These are phyloP conservation scores for Boletus edulis DNA, from an alignment of 768 basidiomycete species.

Conservation along the genomic window DNA sequence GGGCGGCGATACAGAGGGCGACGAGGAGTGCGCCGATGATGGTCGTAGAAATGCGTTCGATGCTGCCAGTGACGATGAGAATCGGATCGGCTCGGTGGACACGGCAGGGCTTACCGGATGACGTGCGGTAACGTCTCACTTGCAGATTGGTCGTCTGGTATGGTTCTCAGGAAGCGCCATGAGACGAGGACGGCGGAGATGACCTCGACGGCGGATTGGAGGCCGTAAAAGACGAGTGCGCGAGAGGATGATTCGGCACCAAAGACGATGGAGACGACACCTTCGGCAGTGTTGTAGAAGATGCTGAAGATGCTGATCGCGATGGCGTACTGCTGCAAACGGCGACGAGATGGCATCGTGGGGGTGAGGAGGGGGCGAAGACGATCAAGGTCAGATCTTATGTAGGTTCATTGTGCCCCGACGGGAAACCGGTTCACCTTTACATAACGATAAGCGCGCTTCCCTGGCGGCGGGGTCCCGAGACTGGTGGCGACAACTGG, in stretches of 20 bases:
- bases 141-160: slow-evolving; percentile 34
- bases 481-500: too few relatives aligned
- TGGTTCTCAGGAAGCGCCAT: slow-evolving; percentile 40
- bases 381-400: too few relatives aligned
- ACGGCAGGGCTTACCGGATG: slow-evolving; percentile 9
- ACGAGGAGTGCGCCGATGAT: slow-evolving; percentile 38
- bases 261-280: slow-evolving; percentile 41
- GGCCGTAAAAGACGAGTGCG: slow-evolving; percentile 46
- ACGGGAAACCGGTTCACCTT: too few relatives aligned
- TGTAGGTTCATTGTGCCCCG: too few relatives aligned
- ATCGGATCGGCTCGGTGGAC: neutral
- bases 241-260: slow-evolving; percentile 42
- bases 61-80: slow-evolving; percentile 14
- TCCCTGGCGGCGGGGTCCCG: too few relatives aligned
- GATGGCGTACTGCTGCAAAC: slow-evolving; percentile 37
- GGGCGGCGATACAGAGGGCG: slow-evolving; percentile 36
- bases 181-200: slow-evolving; percentile 42
- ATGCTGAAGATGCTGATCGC: slow-evolving; percentile 42
- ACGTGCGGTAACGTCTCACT: neutral
- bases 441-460: too few relatives aligned
- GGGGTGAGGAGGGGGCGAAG: too few relatives aligned
- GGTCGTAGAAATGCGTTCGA: slow-evolving; percentile 36
- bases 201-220: slow-evolving; percentile 48
- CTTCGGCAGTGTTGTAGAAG: slow-evolving; percentile 40
- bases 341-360: slow-evolving; percentile 17